A percentile compares a stretch with the other conserved stretches of the same genome.
Evolutionary conservation across 2,329 filamentous ascomycete genomes (phyloP).

Genomic region (Sarocladium strictum): DNA sequence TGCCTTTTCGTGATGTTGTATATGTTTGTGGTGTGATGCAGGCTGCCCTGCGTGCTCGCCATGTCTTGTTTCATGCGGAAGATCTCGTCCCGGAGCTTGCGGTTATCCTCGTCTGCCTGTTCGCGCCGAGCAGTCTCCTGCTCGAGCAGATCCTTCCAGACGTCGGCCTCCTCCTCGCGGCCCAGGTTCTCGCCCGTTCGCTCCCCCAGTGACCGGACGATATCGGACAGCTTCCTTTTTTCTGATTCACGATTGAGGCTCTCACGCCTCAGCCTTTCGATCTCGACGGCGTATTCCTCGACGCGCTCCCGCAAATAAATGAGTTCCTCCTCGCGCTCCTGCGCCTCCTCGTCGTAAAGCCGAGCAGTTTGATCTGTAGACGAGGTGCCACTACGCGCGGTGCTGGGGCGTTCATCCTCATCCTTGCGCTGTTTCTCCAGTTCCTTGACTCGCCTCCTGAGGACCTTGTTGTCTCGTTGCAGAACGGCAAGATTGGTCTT

Average conservation of each 20-base stretch:
- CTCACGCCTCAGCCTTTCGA: slow-evolving; percentile 76
- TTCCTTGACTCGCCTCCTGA: slow-evolving; percentile 77
- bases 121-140: slow-evolving; percentile 86
- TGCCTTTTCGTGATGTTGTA: slow-evolving; percentile 56
- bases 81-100: slow-evolving; percentile 75
- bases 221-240: slow-evolving; percentile 78
- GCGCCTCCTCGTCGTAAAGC: slow-evolving; percentile 52
- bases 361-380: slow-evolving; percentile 53
- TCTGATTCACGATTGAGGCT: slow-evolving; percentile 74
- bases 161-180: slow-evolving; percentile 63
- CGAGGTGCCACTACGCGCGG: slow-evolving; percentile 49
- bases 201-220: slow-evolving; percentile 54
- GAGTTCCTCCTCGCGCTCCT: slow-evolving; percentile 79
- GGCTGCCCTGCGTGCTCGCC: slow-evolving; percentile 25
- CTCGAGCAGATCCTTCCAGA: slow-evolving; percentile 92
- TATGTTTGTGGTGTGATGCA: slow-evolving; percentile 59
- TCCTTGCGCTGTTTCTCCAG: slow-evolving; percentile 74
- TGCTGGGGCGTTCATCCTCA: slow-evolving; percentile 56
- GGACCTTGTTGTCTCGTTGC: slow-evolving; percentile 81
- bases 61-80: slow-evolving; percentile 63
- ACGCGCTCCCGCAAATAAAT: slow-evolving; percentile 78
- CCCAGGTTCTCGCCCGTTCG: slow-evolving; percentile 43
- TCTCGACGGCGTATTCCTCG: slow-evolving; percentile 75
- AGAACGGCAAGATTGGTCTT: slow-evolving; percentile 84
- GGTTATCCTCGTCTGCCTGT: slow-evolving; percentile 85